phyloP scores from a whole-genome alignment of 306 rosid species.

The Lathyrus tuberosus region DNA sequence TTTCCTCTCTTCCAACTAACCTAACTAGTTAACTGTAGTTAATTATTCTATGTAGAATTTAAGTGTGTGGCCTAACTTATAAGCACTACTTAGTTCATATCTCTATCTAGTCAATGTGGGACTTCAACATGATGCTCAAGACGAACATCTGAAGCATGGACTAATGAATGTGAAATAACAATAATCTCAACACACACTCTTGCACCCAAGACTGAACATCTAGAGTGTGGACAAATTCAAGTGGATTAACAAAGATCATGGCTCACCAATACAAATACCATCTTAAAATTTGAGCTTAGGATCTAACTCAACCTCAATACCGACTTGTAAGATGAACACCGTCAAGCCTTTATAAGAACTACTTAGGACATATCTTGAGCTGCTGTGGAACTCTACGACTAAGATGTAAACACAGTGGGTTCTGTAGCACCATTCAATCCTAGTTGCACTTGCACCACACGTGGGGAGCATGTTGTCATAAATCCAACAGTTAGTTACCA shows the following conservation, averaged over 20 bases:
- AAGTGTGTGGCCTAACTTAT: background rate
- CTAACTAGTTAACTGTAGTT: background rate
- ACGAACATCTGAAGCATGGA: background rate
- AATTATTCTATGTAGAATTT: background rate
- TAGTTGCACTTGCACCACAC: background rate
- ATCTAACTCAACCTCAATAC: background rate
- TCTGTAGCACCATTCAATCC: background rate
- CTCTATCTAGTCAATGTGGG: background rate
- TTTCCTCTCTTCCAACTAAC: background rate
- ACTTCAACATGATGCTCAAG: too few species aligned
- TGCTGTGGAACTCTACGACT: background rate
- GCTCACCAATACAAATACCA: background rate
- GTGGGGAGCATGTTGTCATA: background rate
- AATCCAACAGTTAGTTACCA: background rate
- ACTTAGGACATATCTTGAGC: background rate
- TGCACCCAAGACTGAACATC: background rate
- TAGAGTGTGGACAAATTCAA: background rate
- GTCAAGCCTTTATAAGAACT: background rate
- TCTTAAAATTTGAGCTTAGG: background rate
- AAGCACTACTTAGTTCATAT: background rate
- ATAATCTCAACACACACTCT: background rate
- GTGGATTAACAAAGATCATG: background rate
- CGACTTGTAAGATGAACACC: background rate
- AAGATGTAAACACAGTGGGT: background rate
- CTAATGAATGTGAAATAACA: background rate